phyloP scores from a whole-genome alignment of 2,329 filamentous ascomycete species.

The Aspergillus tanneri region DNA sequence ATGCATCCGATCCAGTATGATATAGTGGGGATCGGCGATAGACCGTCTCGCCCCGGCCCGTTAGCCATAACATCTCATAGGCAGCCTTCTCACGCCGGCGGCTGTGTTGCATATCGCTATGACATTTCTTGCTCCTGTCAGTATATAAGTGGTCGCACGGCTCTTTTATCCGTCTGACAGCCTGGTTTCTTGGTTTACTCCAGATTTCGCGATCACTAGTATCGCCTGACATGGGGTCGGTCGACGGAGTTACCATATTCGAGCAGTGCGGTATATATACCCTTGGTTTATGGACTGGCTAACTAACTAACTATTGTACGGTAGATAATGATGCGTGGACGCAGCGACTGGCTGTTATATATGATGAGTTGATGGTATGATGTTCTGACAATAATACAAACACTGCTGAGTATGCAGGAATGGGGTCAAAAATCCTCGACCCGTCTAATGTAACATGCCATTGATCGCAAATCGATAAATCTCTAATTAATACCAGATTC shows the following conservation, averaged over 20 bases:
- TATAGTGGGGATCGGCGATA: too few relatives aligned
- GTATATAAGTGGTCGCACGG: too few relatives aligned
- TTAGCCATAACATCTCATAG: not conserved
- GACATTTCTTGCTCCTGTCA: not conserved
- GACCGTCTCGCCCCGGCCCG: too few relatives aligned
- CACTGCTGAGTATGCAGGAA: too few relatives aligned
- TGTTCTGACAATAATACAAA: too few relatives aligned
- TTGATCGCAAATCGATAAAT: not conserved
- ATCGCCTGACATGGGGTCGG: not conserved
- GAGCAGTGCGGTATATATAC: not conserved
- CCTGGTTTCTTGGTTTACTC: too few relatives aligned
- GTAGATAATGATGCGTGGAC: not conserved
- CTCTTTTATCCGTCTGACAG: too few relatives aligned
- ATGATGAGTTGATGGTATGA: not conserved
- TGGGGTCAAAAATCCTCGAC: not conserved
- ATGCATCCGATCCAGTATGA: too few relatives aligned
- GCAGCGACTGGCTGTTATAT: not conserved
- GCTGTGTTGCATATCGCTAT: not conserved
- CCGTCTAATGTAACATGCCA: not conserved
- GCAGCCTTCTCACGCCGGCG: not conserved
- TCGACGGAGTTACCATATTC: not conserved
- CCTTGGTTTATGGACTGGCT: too few relatives aligned
- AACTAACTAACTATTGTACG: too few relatives aligned
- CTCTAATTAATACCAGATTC: not conserved
- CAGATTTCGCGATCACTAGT: too few relatives aligned